A percentile compares a stretch with the other conserved stretches of the same genome.
These are phyloP conservation scores for Priceomyces castillae DNA, from an alignment of 805 yeast species.

Conservation along the genomic window DNA sequence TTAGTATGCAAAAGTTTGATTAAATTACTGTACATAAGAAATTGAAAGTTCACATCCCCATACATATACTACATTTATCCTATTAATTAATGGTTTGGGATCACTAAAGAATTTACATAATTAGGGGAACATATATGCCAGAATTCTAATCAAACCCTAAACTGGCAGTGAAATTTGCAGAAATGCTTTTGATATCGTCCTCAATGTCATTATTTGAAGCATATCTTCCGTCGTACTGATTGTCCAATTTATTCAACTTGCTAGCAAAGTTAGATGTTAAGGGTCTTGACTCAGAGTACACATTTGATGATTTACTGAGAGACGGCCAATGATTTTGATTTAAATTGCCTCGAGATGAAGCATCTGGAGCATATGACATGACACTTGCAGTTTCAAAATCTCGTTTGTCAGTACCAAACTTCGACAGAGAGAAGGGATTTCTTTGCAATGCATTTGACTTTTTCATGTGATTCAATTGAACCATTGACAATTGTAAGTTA, in stretches of 20 bases:
- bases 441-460: constrained; percentile 4
- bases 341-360: constrained; percentile 2
- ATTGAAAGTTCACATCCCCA: too few species aligned
- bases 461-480: constrained; percentile 40
- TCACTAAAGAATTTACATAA: too few species aligned
- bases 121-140: too few species aligned
- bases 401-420: constrained; percentile 8
- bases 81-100: too few species aligned
- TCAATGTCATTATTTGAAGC: constrained; percentile 16
- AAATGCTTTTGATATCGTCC: constrained; percentile 35
- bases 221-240: constrained; percentile 8
- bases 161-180: constrained; percentile 39
- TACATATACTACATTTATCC: too few species aligned
- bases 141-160: constrained; percentile 17
- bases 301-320: constrained; percentile 15
- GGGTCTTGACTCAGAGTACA: constrained; percentile 9
- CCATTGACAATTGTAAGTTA: constrained; percentile 68
- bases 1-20: too few species aligned
- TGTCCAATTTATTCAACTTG: constrained; percentile 22
- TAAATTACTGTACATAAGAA: too few species aligned
- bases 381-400: constrained; percentile 30
- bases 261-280: constrained; percentile 33
- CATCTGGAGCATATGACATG: constrained; percentile 20
- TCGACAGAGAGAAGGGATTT: constrained; percentile 13
- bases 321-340: constrained; percentile 26